Percentiles rank a stretch among this genome's conserved stretches.
Conservation (phyloP, 2,329 filamentous ascomycete genomes). For the Rutstroemia sp. region DNA sequence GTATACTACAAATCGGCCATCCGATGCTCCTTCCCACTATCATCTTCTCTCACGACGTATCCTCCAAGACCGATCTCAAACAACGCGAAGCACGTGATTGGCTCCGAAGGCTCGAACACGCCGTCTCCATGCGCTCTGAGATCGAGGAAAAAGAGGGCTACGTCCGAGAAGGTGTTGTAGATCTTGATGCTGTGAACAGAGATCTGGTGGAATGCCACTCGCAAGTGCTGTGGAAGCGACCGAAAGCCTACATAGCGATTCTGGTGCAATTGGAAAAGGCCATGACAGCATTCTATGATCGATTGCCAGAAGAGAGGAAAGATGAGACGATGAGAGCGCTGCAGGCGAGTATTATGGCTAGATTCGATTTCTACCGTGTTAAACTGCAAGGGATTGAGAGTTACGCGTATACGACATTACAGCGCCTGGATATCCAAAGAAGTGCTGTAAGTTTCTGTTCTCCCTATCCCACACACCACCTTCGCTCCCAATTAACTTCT, state of each 20-base stretch:
- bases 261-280: conserved; percentile 41
- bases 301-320: conserved; percentile 10
- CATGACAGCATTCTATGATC: conserved; percentile 31
- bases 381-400: conserved; percentile 56
- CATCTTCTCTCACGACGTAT: conserved; percentile 51
- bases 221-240: conserved; percentile 55
- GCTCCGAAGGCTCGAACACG: conserved; percentile 53
- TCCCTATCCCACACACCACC: neutral
- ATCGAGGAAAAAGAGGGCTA: conserved; percentile 40
- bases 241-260: conserved; percentile 52
- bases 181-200: conserved; percentile 52
- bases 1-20: conserved; percentile 44
- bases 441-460: conserved; percentile 42
- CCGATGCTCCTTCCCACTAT: conserved; percentile 53
- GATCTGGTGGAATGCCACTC: conserved; percentile 58
- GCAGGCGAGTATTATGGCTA: conserved; percentile 44
- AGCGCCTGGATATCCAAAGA: conserved; percentile 53
- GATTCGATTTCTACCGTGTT: conserved; percentile 52
- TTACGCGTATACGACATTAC: conserved; percentile 55
- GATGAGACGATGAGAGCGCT: conserved; percentile 33
- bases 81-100: conserved; percentile 57
- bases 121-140: conserved; percentile 45
- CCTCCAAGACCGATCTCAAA: conserved; percentile 48
- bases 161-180: conserved; percentile 43
- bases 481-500: neutral